A percentile compares a stretch with the other conserved stretches of the same genome.
Conservation (phyloP, 164 flowering plant genomes). For the Amborella trichopoda region DNA sequence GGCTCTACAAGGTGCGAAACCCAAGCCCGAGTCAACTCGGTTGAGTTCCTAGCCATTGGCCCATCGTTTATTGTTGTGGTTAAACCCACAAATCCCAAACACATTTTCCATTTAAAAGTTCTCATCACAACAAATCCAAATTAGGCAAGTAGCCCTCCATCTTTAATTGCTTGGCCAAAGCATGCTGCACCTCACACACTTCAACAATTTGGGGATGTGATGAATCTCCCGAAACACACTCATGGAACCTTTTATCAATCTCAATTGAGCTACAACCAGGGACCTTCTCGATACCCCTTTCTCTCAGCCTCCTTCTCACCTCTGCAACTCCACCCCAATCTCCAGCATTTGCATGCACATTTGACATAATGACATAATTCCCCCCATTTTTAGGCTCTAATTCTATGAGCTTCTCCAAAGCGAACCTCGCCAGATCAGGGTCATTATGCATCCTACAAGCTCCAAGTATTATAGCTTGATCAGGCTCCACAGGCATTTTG, state of each 20-base stretch:
- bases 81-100: too few species aligned
- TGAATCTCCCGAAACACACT: conserved; percentile 41
- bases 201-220: conserved; percentile 30
- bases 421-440: conserved; percentile 38
- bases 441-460: conserved; percentile 50
- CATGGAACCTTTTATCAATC: conserved; percentile 34
- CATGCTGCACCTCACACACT: too few species aligned
- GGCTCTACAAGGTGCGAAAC: too few species aligned
- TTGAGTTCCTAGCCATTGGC: too few species aligned
- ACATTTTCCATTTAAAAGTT: too few species aligned
- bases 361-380: conserved; percentile 45
- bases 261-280: conserved; percentile 58
- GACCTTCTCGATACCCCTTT: conserved; percentile 44
- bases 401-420: conserved; percentile 39
- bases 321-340: conserved; percentile 21
- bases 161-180: too few species aligned
- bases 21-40: too few species aligned
- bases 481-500: conserved; percentile 45
- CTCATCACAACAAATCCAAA: too few species aligned
- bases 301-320: conserved; percentile 37
- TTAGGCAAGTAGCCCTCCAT: too few species aligned
- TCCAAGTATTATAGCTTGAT: conserved; percentile 40
- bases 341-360: conserved; percentile 33
- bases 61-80: too few species aligned
- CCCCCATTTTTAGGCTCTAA: conserved; percentile 33